Conservation (phyloP, 129 eudicot genomes). For the Cynara cardunculus region DNA sequence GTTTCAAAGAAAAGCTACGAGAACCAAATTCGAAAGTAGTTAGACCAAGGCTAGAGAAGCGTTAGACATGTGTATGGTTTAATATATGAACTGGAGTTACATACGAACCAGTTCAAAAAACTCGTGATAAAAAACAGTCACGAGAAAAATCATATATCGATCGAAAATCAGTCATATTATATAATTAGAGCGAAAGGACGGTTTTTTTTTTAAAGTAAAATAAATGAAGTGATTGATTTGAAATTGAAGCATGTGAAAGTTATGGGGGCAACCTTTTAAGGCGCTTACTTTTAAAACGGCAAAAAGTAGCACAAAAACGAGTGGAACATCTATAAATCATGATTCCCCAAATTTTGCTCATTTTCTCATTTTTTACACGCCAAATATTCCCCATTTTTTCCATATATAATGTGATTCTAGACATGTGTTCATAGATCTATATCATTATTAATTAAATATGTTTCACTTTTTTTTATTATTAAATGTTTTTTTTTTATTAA, state of each 20-base stretch:
- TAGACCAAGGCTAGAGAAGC: not conserved
- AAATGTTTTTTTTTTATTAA: too few species aligned
- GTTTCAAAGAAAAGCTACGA: not conserved
- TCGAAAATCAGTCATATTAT: not conserved
- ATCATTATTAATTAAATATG: too few species aligned
- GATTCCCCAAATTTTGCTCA: not conserved
- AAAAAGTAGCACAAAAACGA: not conserved
- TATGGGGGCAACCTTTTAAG: not conserved
- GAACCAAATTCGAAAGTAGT: not conserved
- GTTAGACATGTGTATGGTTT: not conserved
- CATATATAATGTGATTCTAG: not conserved
- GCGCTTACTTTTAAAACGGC: not conserved
- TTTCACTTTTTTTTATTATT: too few species aligned
- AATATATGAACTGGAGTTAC: not conserved
- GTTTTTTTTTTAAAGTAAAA: not conserved
- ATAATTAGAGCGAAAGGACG: not conserved
- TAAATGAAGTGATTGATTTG: not conserved
- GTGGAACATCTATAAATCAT: not conserved
- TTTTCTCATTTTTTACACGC: not conserved
- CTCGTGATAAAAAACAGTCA: not conserved
- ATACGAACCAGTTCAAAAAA: not conserved
- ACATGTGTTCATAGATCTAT: not conserved
- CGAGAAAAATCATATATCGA: not conserved
- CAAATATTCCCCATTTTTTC: not conserved
- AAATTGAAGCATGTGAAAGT: not conserved